A percentile compares a stretch with the other conserved stretches of the same genome.
These are phyloP conservation scores for Heterobasidion occidentale DNA, from an alignment of 1,284 basidiomycete genomes.

Conservation along the genomic window DNA sequence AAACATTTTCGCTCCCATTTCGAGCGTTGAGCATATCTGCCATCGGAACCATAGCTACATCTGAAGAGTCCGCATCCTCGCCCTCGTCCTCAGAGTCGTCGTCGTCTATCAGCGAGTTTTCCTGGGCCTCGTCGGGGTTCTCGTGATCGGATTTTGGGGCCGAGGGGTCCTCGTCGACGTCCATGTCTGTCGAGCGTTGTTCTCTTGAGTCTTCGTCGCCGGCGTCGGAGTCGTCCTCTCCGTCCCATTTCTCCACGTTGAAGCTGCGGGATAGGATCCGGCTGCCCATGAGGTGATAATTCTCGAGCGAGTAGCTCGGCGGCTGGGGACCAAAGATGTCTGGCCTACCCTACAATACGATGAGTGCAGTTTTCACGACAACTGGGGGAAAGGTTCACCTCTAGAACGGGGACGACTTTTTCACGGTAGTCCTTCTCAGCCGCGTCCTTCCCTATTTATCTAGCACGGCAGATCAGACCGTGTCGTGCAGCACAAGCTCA, in stretches of 20 bases:
- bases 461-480: constrained; percentile 20
- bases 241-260: constrained; percentile 57
- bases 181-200: constrained; percentile 31
- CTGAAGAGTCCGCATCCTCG: constrained; percentile 47
- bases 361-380: not conserved
- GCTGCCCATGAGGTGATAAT: constrained; percentile 89
- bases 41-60: constrained; percentile 93
- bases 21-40: constrained; percentile 93
- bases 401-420: constrained; percentile 58
- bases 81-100: constrained; percentile 46
- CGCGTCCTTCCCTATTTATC: constrained; percentile 80
- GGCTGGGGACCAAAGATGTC: constrained; percentile 58
- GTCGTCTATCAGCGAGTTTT: not conserved
- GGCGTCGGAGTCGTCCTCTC: constrained; percentile 19
- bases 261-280: constrained; percentile 92
- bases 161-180: constrained; percentile 35
- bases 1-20: constrained; percentile 80
- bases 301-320: constrained; percentile 59
- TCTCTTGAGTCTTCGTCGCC: constrained; percentile 6
- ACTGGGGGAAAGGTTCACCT: constrained; percentile 11
- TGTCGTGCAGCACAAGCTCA: not conserved
- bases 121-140: constrained; percentile 18
- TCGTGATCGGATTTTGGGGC: constrained; percentile 17
- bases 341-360: constrained; percentile 47
- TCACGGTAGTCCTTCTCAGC: constrained; percentile 73